Base-by-base conservation (phyloP, 2,329 filamentous ascomycete species). In the Verticillium alfalfae region DNA sequence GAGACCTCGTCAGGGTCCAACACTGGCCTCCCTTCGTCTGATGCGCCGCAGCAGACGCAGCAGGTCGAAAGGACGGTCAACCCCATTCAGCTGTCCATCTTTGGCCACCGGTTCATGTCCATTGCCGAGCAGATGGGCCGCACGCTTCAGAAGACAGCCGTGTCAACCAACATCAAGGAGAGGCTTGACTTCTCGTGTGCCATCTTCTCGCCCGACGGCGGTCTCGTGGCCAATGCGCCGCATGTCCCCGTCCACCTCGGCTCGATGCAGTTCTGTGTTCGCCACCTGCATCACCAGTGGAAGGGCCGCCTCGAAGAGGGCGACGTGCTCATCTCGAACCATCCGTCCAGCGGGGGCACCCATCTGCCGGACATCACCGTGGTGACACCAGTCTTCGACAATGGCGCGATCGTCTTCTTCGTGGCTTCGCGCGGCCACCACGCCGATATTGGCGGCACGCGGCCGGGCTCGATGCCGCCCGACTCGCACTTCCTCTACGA, bases 51-150 rank as follows among this genome's bases (percentile, higher is more conserved):
- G 26, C 26, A 26, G 26, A 26, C 59, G 87, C 45, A 84, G 87
- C 61, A 79, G 88, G 60, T 90, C 86, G 63, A 64, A 34, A 64
- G 73, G 39, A 80, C 84, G 34, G 85, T 92, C 0, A 88, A 92
- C 68, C 90, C 89, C 0, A 89, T 92, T 60, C 83, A 90, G 69
- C 79, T 93, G 0, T 88, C 84, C 65, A 88, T 93, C 58, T 93
- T 93, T 67, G 88, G 87, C 0, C 89, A 93, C 71, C 83, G 90
- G 1, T 93, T 93, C 75, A 93, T 93, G 90, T 87, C 88, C 1
- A 91, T 93, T 61, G 90, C 90, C 0, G 90, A 93, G 70, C 89
- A 93, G 69, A 93, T 93, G 90, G 89, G 90, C 0, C 81, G 88
- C 55, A 88, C 88, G 2, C 73, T 93, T 59, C 88, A 93, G 68